phyloP scores from a whole-genome alignment of 768 basidiomycete genomes.

The Pholiota molesta region DNA sequence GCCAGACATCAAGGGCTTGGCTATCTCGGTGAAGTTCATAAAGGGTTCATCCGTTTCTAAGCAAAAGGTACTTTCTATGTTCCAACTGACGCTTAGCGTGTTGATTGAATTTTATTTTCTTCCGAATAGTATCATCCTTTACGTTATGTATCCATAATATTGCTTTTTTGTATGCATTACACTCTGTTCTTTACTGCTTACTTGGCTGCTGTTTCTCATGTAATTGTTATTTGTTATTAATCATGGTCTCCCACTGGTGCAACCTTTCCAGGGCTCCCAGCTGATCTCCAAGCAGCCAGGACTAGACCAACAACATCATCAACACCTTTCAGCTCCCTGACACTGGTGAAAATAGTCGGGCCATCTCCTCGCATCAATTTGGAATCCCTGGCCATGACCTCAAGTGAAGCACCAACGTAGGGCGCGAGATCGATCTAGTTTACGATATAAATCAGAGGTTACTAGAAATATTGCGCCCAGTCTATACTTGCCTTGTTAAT shows the following conservation, averaged over 20 bases:
- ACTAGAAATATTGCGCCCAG: no score
- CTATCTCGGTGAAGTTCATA: no score
- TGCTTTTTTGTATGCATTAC: no score
- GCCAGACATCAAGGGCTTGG: no score
- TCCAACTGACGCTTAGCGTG: no score
- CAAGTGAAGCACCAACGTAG: constrained; percentile 89
- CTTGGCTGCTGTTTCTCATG: no score
- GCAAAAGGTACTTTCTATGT: no score
- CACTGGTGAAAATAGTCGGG: constrained; percentile 88
- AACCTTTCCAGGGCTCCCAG: constrained; percentile 70
- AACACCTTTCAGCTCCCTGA: constrained; percentile 78
- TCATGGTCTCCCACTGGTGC: constrained; percentile 46
- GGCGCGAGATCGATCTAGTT: constrained; percentile 88
- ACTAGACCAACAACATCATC: constrained; percentile 82
- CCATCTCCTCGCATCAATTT: constrained; percentile 94
- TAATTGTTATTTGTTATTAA: constrained; percentile 2
- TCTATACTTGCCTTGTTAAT: constrained; percentile 79
- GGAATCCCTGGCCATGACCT: constrained; percentile 93
- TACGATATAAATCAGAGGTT: background rate
- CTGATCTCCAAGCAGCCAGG: constrained; percentile 85
- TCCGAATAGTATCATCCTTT: no score
- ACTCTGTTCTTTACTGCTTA: no score
- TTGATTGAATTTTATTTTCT: no score
- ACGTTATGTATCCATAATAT: no score
- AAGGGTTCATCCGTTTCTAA: no score